phyloP scores from a whole-genome alignment of 176 grass and related monocot species.

The Eleusine indica region DNA sequence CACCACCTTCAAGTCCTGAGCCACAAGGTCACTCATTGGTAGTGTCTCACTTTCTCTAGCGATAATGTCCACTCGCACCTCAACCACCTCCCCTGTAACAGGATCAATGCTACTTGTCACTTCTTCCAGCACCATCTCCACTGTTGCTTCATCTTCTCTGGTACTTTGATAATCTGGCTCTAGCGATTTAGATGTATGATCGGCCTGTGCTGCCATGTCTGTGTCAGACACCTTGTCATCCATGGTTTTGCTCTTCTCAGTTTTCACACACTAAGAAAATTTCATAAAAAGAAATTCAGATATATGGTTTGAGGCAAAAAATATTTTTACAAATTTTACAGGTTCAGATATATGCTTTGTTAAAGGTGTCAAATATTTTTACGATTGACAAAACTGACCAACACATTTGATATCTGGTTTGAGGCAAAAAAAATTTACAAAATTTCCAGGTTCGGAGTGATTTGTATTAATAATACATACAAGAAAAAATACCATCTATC shows the following conservation, averaged over 20 bases:
- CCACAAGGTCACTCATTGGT: constrained; percentile 14
- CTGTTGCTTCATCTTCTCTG: background rate
- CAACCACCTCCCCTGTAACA: background rate
- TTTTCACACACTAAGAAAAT: constrained; percentile 6
- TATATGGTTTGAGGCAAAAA: background rate
- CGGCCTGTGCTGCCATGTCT: background rate
- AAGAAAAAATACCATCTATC: background rate
- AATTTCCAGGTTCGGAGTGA: background rate
- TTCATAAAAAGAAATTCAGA: background rate
- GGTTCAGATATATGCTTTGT: background rate
- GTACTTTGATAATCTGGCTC: background rate
- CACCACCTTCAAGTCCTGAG: background rate
- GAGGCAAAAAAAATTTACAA: background rate
- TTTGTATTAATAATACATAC: background rate
- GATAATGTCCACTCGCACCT: background rate
- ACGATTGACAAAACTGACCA: background rate
- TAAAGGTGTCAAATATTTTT: background rate
- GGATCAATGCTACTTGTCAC: background rate
- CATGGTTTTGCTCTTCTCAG: background rate
- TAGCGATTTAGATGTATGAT: background rate
- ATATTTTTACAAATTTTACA: too few species aligned
- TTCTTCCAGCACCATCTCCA: constrained; percentile 8
- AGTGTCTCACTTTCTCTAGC: background rate
- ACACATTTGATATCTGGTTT: background rate
- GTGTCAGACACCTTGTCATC: background rate